A percentile compares a stretch with the other conserved stretches of the same genome.
phyloP scores from a whole-genome alignment of 495 filamentous ascomycete genomes.

The Trichoderma reesei region DNA sequence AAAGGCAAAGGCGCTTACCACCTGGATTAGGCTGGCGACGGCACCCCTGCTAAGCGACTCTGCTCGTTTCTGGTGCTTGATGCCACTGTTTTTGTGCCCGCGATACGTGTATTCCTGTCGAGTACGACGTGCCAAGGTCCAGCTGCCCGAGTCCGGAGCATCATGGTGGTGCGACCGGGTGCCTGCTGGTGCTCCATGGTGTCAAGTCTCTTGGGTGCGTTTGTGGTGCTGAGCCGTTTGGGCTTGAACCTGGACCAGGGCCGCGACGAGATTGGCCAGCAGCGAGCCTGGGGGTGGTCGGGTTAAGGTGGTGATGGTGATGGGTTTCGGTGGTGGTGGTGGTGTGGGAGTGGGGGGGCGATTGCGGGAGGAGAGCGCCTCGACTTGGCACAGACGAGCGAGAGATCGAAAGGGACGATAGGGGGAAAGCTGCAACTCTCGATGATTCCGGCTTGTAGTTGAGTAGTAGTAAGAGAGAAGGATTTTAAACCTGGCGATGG shows the following conservation, averaged over 20 bases:
- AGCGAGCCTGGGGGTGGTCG: not conserved
- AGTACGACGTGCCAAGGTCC: not conserved
- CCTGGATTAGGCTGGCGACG: slow-evolving; percentile 1
- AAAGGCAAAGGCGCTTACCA: slow-evolving; percentile 1
- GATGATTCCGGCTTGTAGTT: too few species aligned
- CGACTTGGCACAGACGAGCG: not conserved
- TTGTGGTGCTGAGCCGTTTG: not conserved
- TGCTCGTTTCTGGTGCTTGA: not conserved
- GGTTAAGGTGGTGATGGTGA: not conserved
- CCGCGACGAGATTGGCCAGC: not conserved
- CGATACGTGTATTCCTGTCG: not conserved
- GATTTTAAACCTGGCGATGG: too few species aligned
- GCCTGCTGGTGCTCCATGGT: too few species aligned
- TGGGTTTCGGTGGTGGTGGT: not conserved
- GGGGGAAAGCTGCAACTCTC: too few species aligned
- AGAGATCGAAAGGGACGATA: too few species aligned
- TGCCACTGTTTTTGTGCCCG: not conserved
- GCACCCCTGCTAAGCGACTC: slow-evolving; percentile 2
- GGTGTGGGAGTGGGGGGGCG: not conserved
- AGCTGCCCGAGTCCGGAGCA: not conserved
- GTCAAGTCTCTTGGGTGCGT: too few species aligned
- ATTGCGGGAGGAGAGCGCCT: not conserved
- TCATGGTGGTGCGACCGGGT: not conserved
- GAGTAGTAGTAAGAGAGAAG: too few species aligned
- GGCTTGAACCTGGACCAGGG: not conserved